Percentiles rank a stretch among this genome's conserved stretches.
Conservation (phyloP, 352 stramenopile genomes). For the Globisporangium heterothallicum region DNA sequence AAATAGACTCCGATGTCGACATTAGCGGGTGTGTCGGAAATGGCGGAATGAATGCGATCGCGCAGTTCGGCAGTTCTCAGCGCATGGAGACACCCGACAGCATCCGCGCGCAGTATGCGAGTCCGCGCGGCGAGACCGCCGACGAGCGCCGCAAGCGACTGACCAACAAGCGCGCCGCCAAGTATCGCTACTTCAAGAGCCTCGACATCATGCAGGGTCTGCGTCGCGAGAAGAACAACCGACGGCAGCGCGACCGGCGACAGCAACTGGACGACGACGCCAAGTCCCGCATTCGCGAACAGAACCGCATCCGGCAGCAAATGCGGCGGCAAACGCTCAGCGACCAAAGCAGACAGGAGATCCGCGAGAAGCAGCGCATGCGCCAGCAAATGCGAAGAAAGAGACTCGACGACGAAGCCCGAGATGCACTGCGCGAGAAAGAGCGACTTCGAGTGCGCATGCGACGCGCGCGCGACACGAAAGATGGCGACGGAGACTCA, state of each 20-base stretch:
- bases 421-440: constrained; percentile 32
- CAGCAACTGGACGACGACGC: constrained; percentile 33
- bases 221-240: constrained; percentile 40
- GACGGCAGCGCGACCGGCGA: constrained; percentile 40
- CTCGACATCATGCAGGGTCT: constrained; percentile 12
- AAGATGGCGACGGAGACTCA: constrained; percentile 7
- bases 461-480: constrained; percentile 17
- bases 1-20: no score
- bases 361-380: constrained; percentile 37
- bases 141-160: constrained; percentile 45
- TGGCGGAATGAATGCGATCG: no score
- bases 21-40: no score
- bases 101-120: constrained; percentile 46
- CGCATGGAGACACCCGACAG: constrained; percentile 46
- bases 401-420: constrained; percentile 33
- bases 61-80: no score
- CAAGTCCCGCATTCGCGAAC: constrained; percentile 33
- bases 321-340: constrained; percentile 40
- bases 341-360: constrained; percentile 24
- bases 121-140: constrained; percentile 32
- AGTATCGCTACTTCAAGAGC: constrained; percentile 52
- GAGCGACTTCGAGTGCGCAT: constrained; percentile 43
- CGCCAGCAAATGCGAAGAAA: constrained; percentile 38
- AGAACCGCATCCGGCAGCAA: constrained; percentile 61
- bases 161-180: constrained; percentile 55